Conservation (phyloP, 2,329 filamentous ascomycete genomes). For the Colletotrichum lupini region DNA sequence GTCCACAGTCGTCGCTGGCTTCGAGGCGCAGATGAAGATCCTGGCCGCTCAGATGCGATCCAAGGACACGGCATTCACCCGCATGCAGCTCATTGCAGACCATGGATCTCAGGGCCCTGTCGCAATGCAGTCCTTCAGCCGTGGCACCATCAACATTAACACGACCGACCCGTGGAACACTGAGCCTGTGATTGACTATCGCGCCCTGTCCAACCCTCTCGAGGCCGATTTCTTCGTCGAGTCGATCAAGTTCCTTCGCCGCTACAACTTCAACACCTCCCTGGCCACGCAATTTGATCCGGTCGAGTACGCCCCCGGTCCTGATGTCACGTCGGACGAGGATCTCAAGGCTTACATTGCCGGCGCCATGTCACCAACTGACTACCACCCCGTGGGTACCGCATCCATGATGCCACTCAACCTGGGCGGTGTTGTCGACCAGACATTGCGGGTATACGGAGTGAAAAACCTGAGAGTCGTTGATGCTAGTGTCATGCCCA, state of each 20-base stretch:
- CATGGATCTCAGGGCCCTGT: conserved; percentile 40
- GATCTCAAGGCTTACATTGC: conserved; percentile 42
- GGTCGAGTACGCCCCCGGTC: conserved; percentile 46
- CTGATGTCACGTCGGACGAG: conserved; percentile 45
- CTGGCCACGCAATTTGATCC: conserved; percentile 46
- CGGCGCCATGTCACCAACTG: conserved; percentile 36
- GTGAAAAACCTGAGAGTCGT: conserved; percentile 42
- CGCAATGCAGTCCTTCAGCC: conserved; percentile 47
- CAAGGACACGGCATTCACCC: conserved; percentile 48
- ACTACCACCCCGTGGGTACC: conserved; percentile 59
- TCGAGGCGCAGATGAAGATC: conserved; percentile 50
- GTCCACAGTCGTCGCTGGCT: conserved; percentile 48
- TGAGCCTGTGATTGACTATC: conserved; percentile 52
- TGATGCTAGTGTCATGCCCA: conserved; percentile 45
- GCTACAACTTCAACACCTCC: conserved; percentile 49
- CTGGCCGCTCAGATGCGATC: conserved; percentile 48
- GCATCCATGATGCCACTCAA: conserved; percentile 59
- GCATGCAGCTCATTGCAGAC: conserved; percentile 38
- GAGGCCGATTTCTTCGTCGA: conserved; percentile 51
- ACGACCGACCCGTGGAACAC: conserved; percentile 48
- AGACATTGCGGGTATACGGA: conserved; percentile 44
- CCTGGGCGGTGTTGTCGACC: conserved; percentile 47
- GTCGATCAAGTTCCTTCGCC: conserved; percentile 48
- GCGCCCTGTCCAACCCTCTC: conserved; percentile 50
- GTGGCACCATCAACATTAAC: conserved; percentile 51